Evolutionary conservation across 2,329 filamentous ascomycete species (phyloP).

Genomic region (Phyllosticta citrichinensis): DNA sequence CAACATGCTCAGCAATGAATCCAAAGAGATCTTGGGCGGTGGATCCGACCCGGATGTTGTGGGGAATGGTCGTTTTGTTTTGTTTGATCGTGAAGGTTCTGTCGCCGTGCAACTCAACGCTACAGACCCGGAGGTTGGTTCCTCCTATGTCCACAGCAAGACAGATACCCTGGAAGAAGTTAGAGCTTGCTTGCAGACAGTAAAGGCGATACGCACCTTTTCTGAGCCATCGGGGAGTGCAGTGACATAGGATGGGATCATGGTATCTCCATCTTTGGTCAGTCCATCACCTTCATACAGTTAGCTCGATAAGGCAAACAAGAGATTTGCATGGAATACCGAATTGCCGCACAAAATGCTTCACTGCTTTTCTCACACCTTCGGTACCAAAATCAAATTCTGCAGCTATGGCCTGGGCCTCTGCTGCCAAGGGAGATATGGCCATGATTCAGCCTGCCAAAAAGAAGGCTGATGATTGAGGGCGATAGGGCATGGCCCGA

Average conservation of each 20-base stretch:
- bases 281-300: not conserved
- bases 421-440: not conserved
- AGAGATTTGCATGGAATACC: not conserved
- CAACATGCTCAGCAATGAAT: slow-evolving; percentile 84
- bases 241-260: slow-evolving; percentile 4
- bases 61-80: slow-evolving; percentile 90
- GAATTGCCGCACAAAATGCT: slow-evolving; percentile 5
- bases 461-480: not conserved
- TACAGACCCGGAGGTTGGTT: slow-evolving; percentile 89
- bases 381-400: slow-evolving; percentile 3
- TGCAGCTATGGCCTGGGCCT: slow-evolving; percentile 2
- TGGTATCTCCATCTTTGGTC: slow-evolving; percentile 4
- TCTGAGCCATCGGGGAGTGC: slow-evolving; percentile 1
- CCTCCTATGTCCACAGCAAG: slow-evolving; percentile 92
- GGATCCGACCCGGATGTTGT: slow-evolving; percentile 73
- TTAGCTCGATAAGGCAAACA: not conserved
- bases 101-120: slow-evolving; percentile 78
- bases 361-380: not conserved
- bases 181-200: not conserved
- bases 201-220: not conserved
- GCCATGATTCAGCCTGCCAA: not conserved
- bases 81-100: slow-evolving; percentile 57
- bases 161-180: slow-evolving; percentile 60
- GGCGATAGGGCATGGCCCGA: not conserved
- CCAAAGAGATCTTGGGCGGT: slow-evolving; percentile 82